phyloP scores from a whole-genome alignment of 2,329 filamentous ascomycete species.

The Coniochaeta pulveracea region DNA sequence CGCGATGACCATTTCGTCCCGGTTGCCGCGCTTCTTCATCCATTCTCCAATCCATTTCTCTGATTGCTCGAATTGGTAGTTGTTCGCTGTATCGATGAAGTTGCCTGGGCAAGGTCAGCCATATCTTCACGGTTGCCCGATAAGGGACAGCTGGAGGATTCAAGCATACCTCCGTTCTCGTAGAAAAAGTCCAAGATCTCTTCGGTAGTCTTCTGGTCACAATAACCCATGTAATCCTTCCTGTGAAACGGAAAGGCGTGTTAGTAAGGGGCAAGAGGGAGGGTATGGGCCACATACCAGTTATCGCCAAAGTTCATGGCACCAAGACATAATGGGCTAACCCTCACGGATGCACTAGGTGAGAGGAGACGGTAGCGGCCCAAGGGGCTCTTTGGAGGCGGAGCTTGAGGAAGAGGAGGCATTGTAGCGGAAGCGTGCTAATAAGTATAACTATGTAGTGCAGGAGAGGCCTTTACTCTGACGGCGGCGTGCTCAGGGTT shows the following conservation, averaged over 20 bases:
- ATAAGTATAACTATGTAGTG: no score
- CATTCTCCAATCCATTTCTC: constrained; percentile 61
- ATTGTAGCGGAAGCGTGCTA: neutral
- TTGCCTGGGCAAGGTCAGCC: constrained; percentile 38
- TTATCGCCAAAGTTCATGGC: constrained; percentile 53
- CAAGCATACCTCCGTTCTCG: constrained; percentile 28
- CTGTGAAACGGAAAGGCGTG: neutral
- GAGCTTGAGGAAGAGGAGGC: constrained; percentile 22
- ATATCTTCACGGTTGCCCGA: neutral
- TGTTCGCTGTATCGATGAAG: constrained; percentile 63
- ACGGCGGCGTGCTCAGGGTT: no score
- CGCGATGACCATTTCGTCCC: constrained; percentile 59
- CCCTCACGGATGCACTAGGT: constrained; percentile 51
- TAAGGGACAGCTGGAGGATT: neutral
- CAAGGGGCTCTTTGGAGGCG: constrained; percentile 46
- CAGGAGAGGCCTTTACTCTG: no score
- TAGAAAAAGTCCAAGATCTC: constrained; percentile 56
- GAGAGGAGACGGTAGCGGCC: constrained; percentile 56
- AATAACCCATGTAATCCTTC: constrained; percentile 49
- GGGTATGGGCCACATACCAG: constrained; percentile 25
- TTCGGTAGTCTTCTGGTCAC: constrained; percentile 50
- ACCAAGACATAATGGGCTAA: constrained; percentile 57
- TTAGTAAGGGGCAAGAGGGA: no score
- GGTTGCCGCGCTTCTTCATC: constrained; percentile 52
- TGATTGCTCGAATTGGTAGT: constrained; percentile 53